Base-by-base conservation (phyloP, 75 land plant genomes). In the Azolla pinnata region DNA sequence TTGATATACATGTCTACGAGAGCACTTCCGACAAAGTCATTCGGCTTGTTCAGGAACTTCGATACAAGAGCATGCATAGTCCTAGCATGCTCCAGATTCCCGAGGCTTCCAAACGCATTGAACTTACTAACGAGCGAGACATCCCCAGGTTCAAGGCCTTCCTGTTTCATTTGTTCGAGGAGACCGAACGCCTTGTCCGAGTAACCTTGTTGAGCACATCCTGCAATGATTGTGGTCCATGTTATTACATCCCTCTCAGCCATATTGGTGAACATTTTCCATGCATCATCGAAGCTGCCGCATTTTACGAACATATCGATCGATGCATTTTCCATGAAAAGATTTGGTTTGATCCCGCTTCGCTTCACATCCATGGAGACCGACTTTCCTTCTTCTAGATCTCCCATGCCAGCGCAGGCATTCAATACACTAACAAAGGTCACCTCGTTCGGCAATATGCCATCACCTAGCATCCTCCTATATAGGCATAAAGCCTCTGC, bases 271-370 rank as follows among this genome's bases (percentile, higher is more conserved):
- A 84, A 81, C 2, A 81, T 65, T 18, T 19, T 1, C 2, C 71
- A 55, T 30, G 87, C 87, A 58, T 40, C 12, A 16, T 56, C 76
- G 12, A 84, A 35, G 44, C 70, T 73, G 45, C 88, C 88, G 48
- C 84, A 81, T 57, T 85, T 85, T 16, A 78, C 59, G 68, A 58
- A 79, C 88, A 85, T 85, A 31, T 81, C 82, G 32, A 85, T 79
- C 14, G 75, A 66, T 14, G 79, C 77, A 7, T 75, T 78, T 30
- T 56, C 71, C 0, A 79, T 75, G 54, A 64, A 63, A 21, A 70
- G n/a, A 48, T 75, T 66, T 64, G 42, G 18, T 27, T 18, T 57
- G 58, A 67, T 63, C 21, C 79, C 75, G 57, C 72, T 69, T 2
- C 57, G 56, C 23, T 26, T 24, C 28, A 67, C 52, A 35, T 46